phyloP scores from a whole-genome alignment of 1,284 basidiomycete species.

The Sphagnurus paluster region DNA sequence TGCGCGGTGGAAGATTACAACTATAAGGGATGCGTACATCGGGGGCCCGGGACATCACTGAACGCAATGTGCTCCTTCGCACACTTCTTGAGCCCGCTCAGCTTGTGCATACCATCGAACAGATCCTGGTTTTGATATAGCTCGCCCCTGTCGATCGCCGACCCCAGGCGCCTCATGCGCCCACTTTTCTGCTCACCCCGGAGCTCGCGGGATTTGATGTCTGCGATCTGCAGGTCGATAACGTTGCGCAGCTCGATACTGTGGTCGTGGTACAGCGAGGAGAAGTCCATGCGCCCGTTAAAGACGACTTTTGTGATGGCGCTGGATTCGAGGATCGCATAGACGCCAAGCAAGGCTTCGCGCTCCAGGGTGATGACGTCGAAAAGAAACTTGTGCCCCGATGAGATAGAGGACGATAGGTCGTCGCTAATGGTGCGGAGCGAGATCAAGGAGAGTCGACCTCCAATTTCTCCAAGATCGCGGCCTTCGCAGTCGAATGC shows the following conservation, averaged over 20 bases:
- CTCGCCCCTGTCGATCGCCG: background rate
- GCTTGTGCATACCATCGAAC: constrained; percentile 14
- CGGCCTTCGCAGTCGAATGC: constrained; percentile 13
- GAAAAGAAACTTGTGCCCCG: constrained; percentile 7
- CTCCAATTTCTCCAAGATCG: constrained; percentile 1
- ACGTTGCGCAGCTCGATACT: constrained; percentile 18
- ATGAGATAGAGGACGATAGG: no score
- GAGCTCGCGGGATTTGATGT: constrained; percentile 15
- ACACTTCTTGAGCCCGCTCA: constrained; percentile 11
- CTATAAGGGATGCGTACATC: background rate
- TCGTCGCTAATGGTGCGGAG: constrained; percentile 1
- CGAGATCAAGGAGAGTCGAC: constrained; percentile 11
- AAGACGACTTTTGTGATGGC: constrained; percentile 18
- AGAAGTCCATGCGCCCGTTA: constrained; percentile 23
- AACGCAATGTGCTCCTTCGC: constrained; percentile 11
- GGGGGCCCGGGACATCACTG: background rate
- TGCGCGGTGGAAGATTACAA: background rate
- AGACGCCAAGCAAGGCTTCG: constrained; percentile 9
- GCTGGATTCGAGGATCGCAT: constrained; percentile 15
- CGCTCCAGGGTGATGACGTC: constrained; percentile 10
- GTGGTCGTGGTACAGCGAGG: constrained; percentile 17
- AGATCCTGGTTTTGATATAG: background rate
- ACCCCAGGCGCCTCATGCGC: constrained; percentile 9
- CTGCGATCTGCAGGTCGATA: constrained; percentile 22
- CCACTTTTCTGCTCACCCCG: constrained; percentile 12